Conservation (phyloP, 371 early-diverging fungal genomes). For the Dinochytrium kinnereticum region DNA sequence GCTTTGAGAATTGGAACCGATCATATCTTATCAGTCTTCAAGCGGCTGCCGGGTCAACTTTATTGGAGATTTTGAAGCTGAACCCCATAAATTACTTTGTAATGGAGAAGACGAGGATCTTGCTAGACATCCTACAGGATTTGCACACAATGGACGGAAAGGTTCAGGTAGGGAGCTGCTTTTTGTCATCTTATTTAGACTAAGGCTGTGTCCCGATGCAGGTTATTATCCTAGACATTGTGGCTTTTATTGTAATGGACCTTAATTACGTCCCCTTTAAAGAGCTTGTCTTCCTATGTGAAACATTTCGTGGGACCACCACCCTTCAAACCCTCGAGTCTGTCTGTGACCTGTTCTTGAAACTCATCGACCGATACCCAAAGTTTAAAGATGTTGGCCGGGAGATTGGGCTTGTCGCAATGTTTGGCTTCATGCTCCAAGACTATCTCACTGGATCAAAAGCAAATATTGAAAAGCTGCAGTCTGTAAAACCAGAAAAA, state of each 20-base stretch:
- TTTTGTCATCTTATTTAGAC: background rate
- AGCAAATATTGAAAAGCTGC: background rate
- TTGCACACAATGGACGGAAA: background rate
- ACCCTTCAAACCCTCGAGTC: background rate
- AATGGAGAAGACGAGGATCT: background rate
- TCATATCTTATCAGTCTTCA: background rate
- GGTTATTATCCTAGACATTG: background rate
- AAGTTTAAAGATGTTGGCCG: background rate
- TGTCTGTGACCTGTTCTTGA: background rate
- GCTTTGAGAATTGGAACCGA: background rate
- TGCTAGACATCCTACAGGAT: background rate
- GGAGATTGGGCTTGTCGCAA: background rate
- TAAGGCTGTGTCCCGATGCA: background rate
- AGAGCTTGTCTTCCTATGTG: background rate
- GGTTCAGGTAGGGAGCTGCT: background rate
- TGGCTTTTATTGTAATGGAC: background rate
- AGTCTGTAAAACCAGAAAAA: background rate
- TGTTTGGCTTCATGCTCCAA: slow-evolving; percentile 5
- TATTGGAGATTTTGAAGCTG: background rate
- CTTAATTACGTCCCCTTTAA: background rate
- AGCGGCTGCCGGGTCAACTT: background rate
- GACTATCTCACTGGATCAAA: background rate
- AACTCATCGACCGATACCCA: background rate
- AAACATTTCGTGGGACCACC: background rate
- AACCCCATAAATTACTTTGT: slow-evolving; percentile 1